phyloP scores from a whole-genome alignment of 352 stramenopile species.

The Globisporangium paddicum region DNA sequence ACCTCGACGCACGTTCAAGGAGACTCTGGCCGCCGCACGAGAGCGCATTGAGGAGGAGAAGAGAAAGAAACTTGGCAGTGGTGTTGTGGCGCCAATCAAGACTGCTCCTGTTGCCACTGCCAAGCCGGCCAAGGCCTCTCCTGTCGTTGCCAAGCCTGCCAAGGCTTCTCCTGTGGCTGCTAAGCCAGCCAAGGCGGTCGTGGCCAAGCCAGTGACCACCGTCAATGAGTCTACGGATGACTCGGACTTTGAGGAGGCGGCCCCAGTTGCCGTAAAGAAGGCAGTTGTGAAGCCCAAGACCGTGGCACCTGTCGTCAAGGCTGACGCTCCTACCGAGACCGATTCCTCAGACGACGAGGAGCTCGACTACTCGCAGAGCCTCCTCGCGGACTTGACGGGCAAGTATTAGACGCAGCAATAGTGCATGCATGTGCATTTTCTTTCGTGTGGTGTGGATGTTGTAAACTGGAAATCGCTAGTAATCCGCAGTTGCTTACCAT shows the following conservation, averaged over 20 bases:
- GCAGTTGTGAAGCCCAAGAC: conserved; percentile 13
- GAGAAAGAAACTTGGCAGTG: conserved; percentile 8
- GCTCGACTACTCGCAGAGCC: conserved; percentile 69
- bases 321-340: conserved; percentile 16
- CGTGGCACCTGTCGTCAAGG: conserved; percentile 8
- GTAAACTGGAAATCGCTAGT: conserved; percentile 9
- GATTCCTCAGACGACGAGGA: conserved; percentile 60
- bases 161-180: conserved; percentile 7
- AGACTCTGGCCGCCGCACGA: conserved; percentile 35
- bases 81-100: background rate
- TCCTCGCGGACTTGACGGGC: conserved; percentile 71
- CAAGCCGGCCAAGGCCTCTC: background rate
- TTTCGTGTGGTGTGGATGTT: conserved; percentile 9
- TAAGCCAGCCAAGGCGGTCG: background rate
- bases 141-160: background rate
- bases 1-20: conserved; percentile 29
- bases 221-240: conserved; percentile 19
- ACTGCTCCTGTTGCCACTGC: background rate
- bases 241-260: conserved; percentile 32
- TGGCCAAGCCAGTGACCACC: background rate
- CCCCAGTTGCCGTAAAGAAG: conserved; percentile 5
- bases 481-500: conserved; percentile 6
- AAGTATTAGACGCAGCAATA: conserved; percentile 21
- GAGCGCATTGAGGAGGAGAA: conserved; percentile 33
- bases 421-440: background rate